Base-by-base conservation (phyloP, 345 rosid species). In the Euphorbia lathyris region DNA sequence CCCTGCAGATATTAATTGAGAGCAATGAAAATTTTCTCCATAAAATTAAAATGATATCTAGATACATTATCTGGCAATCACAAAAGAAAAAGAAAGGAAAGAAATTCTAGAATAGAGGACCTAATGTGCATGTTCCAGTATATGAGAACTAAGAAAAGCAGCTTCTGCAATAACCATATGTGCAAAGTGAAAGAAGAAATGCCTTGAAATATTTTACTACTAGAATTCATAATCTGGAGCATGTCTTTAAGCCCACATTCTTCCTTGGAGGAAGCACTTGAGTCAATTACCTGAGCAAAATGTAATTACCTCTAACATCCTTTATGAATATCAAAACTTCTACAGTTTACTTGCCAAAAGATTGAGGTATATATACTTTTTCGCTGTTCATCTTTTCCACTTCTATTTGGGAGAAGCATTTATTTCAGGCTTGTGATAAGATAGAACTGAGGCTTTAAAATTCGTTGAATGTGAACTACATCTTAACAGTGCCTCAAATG, bases 1-100 rank as follows among this genome's bases (percentile, higher is more conserved):
- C 99, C 99, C 99, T 96, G 70, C 69, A 69, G 38, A 52, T 59
- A 80, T 38, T 51, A 80, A 68, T 61, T 20, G 64, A 69, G 57
- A 73, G 58, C 53, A 55, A 81, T 66, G 58, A 77, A 30, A 48
- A 65, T 4, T 14, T 68, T 47, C 26, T 67, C 53, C 25, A 17
- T n/a, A 36, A 69, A 64, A 48, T 58, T 38, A 20, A 38, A 58
- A 51, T 58, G 8, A 19, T 55, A n/a, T 32, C 23, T 30, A 51
- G 34, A 71, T 16, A 4, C n/a, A 57, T 50, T 34, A 66, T 51
- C 42, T 43, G 74, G 42, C 36, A 26, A 67, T 59, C 67, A 76
- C 68, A 23, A 65, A 7, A 66, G 43, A 40, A 45, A 16, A 38
- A 77, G 0, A 58, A 25, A 29, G 9, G 5, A 58, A 27, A 12